A percentile compares a stretch with the other conserved stretches of the same genome.
These are phyloP conservation scores for Boletus tylopilopsis DNA, from an alignment of 768 basidiomycete genomes.

Conservation along the genomic window DNA sequence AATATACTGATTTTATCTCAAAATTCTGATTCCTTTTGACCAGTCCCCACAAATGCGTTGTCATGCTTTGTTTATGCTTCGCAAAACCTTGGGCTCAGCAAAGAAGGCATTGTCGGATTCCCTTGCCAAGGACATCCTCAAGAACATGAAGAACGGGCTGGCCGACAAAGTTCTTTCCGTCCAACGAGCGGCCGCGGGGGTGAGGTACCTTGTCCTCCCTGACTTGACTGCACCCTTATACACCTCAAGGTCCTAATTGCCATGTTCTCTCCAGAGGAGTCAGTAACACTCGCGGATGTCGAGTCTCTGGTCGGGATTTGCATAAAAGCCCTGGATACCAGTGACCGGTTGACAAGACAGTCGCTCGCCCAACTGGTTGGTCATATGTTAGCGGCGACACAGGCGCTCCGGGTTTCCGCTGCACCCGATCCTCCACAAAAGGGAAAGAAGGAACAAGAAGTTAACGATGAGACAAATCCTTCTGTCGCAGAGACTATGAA, in stretches of 20 bases:
- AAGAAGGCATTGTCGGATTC: constrained; percentile 83
- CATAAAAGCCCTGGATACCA: constrained; percentile 70
- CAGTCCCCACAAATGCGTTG: constrained; percentile 81
- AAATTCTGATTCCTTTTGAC: constrained; percentile 5
- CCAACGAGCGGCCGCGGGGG: constrained; percentile 80
- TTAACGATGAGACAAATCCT: constrained; percentile 51
- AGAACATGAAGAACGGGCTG: constrained; percentile 72
- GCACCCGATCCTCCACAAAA: constrained; percentile 50
- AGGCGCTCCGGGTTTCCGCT: constrained; percentile 55
- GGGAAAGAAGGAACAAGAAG: constrained; percentile 57
- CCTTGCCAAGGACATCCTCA: constrained; percentile 74
- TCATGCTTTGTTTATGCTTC: constrained; percentile 71
- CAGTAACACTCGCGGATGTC: constrained; percentile 63
- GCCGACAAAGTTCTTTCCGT: constrained; percentile 82
- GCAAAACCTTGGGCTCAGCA: constrained; percentile 76
- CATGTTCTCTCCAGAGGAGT: constrained; percentile 55
- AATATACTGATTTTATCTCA: not conserved
- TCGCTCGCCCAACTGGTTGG: constrained; percentile 78
- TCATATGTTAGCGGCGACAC: constrained; percentile 79
- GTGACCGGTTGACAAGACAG: constrained; percentile 82
- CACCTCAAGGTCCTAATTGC: constrained; percentile 45
- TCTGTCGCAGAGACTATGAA: constrained; percentile 54
- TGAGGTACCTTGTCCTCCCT: constrained; percentile 29
- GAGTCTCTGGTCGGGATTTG: constrained; percentile 69
- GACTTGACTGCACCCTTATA: constrained; percentile 15